Evolutionary conservation across 2,329 filamentous ascomycete genomes (phyloP), one percentile per base, ranked within the genome.

Genomic region (Pseudocercospora crystallina): DNA sequence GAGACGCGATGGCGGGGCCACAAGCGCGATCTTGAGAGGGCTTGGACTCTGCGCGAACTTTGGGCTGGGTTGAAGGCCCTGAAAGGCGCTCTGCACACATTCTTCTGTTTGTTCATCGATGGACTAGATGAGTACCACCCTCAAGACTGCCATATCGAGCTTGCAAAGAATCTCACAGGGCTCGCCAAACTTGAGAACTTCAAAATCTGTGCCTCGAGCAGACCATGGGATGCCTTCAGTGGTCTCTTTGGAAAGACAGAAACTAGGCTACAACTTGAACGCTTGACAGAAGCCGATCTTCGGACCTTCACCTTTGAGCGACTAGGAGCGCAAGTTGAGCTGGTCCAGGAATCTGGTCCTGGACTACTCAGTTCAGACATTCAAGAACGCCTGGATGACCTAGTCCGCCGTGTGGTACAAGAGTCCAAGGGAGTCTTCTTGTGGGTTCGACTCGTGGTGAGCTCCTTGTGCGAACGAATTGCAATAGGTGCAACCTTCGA

Each of bases 21-120:
- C 2, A 26, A 11, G 17, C 30, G 15, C 8, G 38, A 5, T 13
- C 9, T 26, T 29, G 12, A n/a, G n/a, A 9, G 5, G 15, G 10
- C 13, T n/a, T 46, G 43, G 43, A n/a, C 31, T 5, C 8, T 2
- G 5, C 31, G 13, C 3, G 15, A 26, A 8, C 20, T 46, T 11
- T 34, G n/a, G 7, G 1, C n/a, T 8, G 14, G 14, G 29, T n/a
- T 46, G 11, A 5, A n/a, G 7, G 8, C 32, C 5, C 17, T 46
- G 11, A 3, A 38, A 13, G 32, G 37, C 32, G 15, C 15, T 7
- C 2, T 9, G 9, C 8, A 33, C 3, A 31, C 33, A 2, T 17
- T 10, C 5, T 5, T n/a, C 15, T 62, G 56, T 36, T 43, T 62
- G 30, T 53, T 61, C 43, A 43, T 60, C 5, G 58, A 62, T 43